Conservation (phyloP, 1,139 yeast genomes). For the Taiozyma sp. region DNA sequence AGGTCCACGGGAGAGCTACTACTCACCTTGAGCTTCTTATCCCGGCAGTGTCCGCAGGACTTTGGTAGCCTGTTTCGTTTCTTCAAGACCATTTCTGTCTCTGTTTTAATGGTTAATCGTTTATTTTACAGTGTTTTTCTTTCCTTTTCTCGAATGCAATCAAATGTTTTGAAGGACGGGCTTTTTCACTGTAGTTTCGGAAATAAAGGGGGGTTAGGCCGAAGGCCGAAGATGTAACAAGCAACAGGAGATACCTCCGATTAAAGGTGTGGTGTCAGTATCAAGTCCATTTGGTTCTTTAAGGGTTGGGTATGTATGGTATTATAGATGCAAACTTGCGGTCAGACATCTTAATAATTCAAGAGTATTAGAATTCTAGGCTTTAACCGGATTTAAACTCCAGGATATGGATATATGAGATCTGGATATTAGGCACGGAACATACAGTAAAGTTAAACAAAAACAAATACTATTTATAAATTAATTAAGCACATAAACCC, state of each 20-base stretch:
- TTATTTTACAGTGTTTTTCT: neutral
- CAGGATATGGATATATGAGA: neutral
- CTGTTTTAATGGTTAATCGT: neutral
- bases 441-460: neutral
- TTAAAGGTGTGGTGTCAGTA: too few relatives aligned
- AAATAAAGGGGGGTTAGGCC: too few relatives aligned
- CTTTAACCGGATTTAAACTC: neutral
- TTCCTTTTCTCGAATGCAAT: neutral
- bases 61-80: neutral
- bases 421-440: neutral
- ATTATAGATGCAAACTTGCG: too few relatives aligned
- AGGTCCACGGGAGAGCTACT: neutral
- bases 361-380: neutral
- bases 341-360: too few relatives aligned
- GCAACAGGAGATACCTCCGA: too few relatives aligned
- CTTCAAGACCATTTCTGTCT: neutral
- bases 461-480: neutral
- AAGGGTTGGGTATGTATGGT: too few relatives aligned
- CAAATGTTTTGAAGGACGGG: too few relatives aligned
- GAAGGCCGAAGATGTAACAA: too few relatives aligned
- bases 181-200: too few relatives aligned
- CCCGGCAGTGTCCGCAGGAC: neutral
- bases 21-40: neutral
- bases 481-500: neutral
- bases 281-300: too few relatives aligned